phyloP scores from a whole-genome alignment of 192 early-diverging fungal genomes.

The Coemansia biformis region DNA sequence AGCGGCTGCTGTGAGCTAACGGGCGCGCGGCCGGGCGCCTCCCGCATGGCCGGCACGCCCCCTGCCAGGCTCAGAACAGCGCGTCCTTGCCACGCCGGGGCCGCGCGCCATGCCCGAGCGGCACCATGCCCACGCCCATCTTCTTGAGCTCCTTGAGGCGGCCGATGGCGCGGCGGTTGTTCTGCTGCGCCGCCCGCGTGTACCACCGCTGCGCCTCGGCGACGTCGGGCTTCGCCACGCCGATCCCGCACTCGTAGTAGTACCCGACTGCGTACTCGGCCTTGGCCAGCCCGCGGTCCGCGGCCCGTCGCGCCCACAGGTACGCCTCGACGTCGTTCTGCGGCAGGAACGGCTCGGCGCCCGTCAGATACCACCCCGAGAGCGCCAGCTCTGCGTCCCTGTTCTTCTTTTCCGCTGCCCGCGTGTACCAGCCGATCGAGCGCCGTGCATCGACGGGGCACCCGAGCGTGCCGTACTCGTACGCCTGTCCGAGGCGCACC shows the following conservation, averaged over 20 bases:
- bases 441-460: conserved; percentile 80
- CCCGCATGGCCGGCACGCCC: no score
- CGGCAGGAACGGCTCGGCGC: conserved; percentile 79
- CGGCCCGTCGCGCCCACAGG: conserved; percentile 93
- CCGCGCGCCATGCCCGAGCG: conserved; percentile 13
- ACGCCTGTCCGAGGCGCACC: conserved; percentile 84
- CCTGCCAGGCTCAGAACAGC: conserved; percentile 39
- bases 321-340: conserved; percentile 96
- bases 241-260: conserved; percentile 88
- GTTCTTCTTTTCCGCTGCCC: conserved; percentile 86
- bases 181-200: conserved; percentile 73
- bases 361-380: conserved; percentile 98
- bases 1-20: no score
- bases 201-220: conserved; percentile 92
- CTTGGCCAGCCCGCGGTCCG: conserved; percentile 89
- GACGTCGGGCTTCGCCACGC: conserved; percentile 57
- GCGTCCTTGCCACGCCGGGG: conserved; percentile 41
- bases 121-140: conserved; percentile 37
- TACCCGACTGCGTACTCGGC: conserved; percentile 97
- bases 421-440: conserved; percentile 95
- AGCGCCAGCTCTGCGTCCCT: conserved; percentile 87
- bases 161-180: conserved; percentile 75
- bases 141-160: conserved; percentile 80
- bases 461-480: conserved; percentile 89
- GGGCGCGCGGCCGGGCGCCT: no score